Conservation (phyloP, 148 eudicot species). For the Fallopia convolvulus region DNA sequence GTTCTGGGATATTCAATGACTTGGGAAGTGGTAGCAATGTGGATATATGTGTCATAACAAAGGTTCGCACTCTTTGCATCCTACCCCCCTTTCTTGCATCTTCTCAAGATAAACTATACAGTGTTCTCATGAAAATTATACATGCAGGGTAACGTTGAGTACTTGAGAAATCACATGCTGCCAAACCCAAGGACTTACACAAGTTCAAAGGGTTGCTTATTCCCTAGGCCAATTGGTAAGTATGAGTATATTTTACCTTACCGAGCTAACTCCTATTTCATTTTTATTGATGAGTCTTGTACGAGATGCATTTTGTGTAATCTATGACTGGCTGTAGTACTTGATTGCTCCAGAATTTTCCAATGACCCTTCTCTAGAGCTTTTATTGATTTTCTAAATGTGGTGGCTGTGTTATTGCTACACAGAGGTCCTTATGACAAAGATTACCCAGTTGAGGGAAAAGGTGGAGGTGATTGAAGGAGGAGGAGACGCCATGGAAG, state of each 20-base stretch:
- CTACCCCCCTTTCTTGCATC: neutral
- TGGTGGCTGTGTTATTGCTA: neutral
- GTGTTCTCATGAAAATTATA: neutral
- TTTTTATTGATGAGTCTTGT: neutral
- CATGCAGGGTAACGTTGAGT: conserved; percentile 72
- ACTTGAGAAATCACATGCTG: conserved; percentile 59
- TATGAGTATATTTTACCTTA: neutral
- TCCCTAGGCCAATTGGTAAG: conserved; percentile 79
- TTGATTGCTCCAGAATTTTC: no score
- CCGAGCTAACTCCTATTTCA: neutral
- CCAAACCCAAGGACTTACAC: conserved; percentile 90
- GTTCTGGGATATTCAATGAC: conserved; percentile 88
- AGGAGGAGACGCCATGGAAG: conserved; percentile 90
- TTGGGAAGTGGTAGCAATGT: conserved; percentile 98
- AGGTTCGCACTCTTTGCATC: conserved; percentile 36
- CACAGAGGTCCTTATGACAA: conserved; percentile 71
- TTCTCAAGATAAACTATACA: neutral
- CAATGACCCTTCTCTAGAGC: neutral
- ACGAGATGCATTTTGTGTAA: neutral
- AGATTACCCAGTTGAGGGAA: conserved; percentile 47
- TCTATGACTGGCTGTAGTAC: no score
- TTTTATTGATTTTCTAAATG: neutral
- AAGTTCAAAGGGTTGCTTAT: conserved; percentile 62
- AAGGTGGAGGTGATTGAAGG: conserved; percentile 36
- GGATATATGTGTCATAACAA: conserved; percentile 79